A percentile compares a stretch with the other conserved stretches of the same genome.
Evolutionary conservation across 2,329 filamentous ascomycete genomes (phyloP).

Genomic region (Aspergillus tanneri): DNA sequence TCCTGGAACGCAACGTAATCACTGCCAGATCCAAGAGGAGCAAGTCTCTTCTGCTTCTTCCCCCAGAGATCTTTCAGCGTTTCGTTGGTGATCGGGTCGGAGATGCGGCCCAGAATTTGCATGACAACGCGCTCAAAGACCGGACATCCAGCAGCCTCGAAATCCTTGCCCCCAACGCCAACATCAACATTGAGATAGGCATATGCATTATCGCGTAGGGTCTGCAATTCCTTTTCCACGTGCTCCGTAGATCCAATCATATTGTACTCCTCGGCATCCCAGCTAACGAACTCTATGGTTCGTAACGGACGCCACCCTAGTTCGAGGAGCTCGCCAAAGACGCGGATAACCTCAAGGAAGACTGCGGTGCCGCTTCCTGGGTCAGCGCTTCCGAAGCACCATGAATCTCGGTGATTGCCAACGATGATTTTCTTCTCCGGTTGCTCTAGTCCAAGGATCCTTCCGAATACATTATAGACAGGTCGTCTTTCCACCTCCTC

Average conservation of each 20-base stretch:
- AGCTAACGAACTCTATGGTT: constrained; percentile 96
- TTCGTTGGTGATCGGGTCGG: constrained; percentile 68
- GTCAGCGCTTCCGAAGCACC: constrained; percentile 83
- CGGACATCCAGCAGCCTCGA: constrained; percentile 78
- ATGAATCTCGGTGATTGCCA: constrained; percentile 90
- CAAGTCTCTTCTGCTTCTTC: constrained; percentile 56
- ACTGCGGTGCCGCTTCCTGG: constrained; percentile 87
- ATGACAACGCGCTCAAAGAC: constrained; percentile 71
- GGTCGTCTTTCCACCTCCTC: constrained; percentile 78
- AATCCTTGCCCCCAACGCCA: constrained; percentile 71
- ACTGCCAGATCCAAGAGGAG: constrained; percentile 69
- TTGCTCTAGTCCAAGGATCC: constrained; percentile 81
- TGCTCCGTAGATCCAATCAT: constrained; percentile 91
- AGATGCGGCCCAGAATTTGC: constrained; percentile 70
- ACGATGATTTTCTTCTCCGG: constrained; percentile 79
- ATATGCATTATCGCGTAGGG: constrained; percentile 69
- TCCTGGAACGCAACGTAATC: constrained; percentile 91
- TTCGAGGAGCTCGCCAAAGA: constrained; percentile 74
- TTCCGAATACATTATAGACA: constrained; percentile 89
- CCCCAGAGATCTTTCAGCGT: constrained; percentile 77
- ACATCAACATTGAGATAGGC: constrained; percentile 91
- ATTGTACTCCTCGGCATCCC: constrained; percentile 94
- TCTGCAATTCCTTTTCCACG: constrained; percentile 78
- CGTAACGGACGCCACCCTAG: constrained; percentile 86
- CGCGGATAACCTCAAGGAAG: constrained; percentile 81